These are phyloP conservation scores for Vitis amurensis DNA, from an alignment of 164 flowering plant species.

Conservation along the genomic window DNA sequence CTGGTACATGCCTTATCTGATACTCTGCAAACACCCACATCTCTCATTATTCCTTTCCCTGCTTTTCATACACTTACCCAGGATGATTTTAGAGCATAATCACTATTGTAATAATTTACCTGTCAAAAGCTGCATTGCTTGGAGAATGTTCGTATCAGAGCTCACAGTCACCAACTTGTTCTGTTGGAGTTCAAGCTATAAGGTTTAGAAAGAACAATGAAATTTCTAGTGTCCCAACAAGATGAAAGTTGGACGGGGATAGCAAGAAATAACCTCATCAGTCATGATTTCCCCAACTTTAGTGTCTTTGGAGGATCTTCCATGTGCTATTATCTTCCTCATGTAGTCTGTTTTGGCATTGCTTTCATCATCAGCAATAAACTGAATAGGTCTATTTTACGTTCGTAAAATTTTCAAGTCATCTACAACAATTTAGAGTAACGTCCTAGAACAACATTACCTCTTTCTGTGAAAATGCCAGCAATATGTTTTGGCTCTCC, in stretches of 20 bases:
- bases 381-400: background rate
- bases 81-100: background rate
- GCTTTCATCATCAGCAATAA: constrained; percentile 1
- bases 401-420: no score
- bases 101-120: constrained; percentile 33
- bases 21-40: constrained; percentile 43
- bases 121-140: constrained; percentile 92
- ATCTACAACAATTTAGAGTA: background rate
- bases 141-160: constrained; percentile 71
- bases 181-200: constrained; percentile 32
- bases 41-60: no score
- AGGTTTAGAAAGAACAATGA: background rate
- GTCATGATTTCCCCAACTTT: constrained; percentile 90
- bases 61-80: no score
- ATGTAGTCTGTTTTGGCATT: constrained; percentile 56
- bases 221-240: background rate
- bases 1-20: constrained; percentile 79
- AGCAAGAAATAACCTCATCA: constrained; percentile 53
- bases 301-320: constrained; percentile 60
- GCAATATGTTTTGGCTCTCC: constrained; percentile 63
- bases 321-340: constrained; percentile 63
- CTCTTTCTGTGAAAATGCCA: constrained; percentile 90
- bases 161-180: constrained; percentile 73
- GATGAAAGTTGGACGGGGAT: background rate
- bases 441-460: constrained; percentile 25